These are phyloP conservation scores for Melaleuca quinquenervia DNA, from an alignment of 345 rosid genomes.

Conservation along the genomic window DNA sequence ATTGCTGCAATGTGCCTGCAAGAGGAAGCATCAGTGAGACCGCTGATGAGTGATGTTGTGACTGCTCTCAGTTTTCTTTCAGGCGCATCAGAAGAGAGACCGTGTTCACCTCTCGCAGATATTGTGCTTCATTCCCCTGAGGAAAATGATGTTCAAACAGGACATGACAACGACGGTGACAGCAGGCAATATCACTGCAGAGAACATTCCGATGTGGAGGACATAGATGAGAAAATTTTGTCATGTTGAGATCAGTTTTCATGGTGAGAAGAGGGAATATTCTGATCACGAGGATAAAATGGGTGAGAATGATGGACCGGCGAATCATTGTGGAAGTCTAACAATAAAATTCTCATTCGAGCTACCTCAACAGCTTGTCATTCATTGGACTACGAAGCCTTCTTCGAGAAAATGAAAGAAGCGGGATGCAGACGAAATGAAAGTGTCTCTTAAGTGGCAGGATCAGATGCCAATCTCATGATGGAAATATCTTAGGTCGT, in stretches of 20 bases:
- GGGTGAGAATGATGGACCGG: not conserved
- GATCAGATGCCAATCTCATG: not conserved
- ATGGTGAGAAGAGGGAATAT: not conserved
- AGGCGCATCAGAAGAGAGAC: not conserved
- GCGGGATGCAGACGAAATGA: not conserved
- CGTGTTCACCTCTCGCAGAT: not conserved
- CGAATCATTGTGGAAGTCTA: not conserved
- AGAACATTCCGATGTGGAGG: not conserved
- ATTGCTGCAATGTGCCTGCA: conserved; percentile 86
- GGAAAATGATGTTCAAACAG: not conserved
- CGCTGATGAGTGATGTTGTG: conserved; percentile 66
- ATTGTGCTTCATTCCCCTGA: not conserved
- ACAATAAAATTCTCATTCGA: not conserved
- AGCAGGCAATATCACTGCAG: not conserved
- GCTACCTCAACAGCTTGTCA: not conserved
- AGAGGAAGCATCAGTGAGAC: conserved; percentile 67
- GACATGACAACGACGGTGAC: not conserved
- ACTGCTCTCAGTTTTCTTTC: conserved; percentile 68
- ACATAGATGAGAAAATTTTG: not conserved
- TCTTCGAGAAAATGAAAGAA: not conserved
- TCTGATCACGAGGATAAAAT: not conserved
- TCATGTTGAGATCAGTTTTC: not conserved
- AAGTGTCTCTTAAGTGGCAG: not conserved
- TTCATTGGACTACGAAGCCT: not conserved
- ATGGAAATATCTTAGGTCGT: not conserved